phyloP scores from a whole-genome alignment of 2,329 filamentous ascomycete species.

The Botryotinia convoluta region DNA sequence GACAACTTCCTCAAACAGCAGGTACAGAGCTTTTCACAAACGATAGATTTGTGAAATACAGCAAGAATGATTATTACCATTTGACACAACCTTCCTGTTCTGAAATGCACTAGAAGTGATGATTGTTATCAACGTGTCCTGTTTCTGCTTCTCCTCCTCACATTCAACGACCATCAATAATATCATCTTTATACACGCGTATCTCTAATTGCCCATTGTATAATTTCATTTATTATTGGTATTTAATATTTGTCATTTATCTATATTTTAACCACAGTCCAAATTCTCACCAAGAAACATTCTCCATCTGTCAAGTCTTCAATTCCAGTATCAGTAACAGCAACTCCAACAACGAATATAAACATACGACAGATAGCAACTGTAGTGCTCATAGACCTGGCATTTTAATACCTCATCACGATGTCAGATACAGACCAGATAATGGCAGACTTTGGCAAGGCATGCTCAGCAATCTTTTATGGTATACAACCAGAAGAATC shows the following conservation, averaged over 20 bases:
- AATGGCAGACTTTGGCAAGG: not conserved
- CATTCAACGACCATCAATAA: not conserved
- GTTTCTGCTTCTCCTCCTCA: not conserved
- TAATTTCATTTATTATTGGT: not conserved
- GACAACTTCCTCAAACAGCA: not conserved
- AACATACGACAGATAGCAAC: not conserved
- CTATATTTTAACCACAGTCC: not conserved
- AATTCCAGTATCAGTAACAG: not conserved
- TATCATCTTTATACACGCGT: too few species aligned
- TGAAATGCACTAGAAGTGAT: not conserved
- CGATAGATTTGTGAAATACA: not conserved
- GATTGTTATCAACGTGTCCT: too few species aligned
- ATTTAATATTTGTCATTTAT: not conserved
- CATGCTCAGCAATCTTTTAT: not conserved
- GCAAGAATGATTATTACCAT: not conserved
- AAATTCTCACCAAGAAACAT: not conserved
- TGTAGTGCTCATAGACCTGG: not conserved
- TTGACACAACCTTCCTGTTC: not conserved
- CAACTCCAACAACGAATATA: not conserved
- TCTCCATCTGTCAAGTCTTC: not conserved
- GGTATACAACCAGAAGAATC: accelerated
- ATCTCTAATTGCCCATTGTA: not conserved
- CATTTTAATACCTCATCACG: not conserved
- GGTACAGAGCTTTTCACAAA: too few species aligned
- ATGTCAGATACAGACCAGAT: not conserved